A percentile compares a stretch with the other conserved stretches of the same genome.
These are phyloP conservation scores for Gossypium laxum DNA, from an alignment of 441 rosid genomes.

Conservation along the genomic window DNA sequence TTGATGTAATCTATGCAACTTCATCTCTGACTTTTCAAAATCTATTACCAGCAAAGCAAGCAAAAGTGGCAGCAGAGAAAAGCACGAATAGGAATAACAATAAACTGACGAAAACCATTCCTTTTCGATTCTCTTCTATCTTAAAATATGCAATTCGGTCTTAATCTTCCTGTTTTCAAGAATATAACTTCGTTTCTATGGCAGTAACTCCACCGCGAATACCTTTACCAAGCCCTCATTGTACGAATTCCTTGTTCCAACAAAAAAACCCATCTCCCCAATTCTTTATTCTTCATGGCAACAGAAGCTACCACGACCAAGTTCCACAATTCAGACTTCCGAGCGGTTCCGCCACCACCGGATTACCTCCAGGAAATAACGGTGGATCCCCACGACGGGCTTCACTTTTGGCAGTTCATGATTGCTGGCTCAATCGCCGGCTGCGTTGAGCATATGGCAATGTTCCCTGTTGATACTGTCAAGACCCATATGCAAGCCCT, in stretches of 20 bases:
- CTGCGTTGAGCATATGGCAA: constrained; percentile 80
- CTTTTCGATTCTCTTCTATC: neutral
- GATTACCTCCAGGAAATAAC: constrained; percentile 33
- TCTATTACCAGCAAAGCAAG: neutral
- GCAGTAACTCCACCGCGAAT: neutral
- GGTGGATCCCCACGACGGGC: constrained; percentile 48
- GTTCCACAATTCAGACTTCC: constrained; percentile 57
- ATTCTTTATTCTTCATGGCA: constrained; percentile 37
- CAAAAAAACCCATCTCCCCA: neutral
- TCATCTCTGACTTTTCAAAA: neutral
- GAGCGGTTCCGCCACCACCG: constrained; percentile 29
- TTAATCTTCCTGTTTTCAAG: neutral
- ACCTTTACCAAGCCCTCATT: neutral
- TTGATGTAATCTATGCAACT: neutral
- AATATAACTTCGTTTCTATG: neutral
- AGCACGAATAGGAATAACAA: neutral
- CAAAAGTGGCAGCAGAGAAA: neutral
- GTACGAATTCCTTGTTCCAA: neutral
- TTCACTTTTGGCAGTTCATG: constrained; percentile 80
- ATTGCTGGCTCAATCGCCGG: constrained; percentile 86
- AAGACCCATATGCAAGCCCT: constrained; percentile 78
- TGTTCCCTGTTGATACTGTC: constrained; percentile 79
- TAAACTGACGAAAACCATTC: neutral
- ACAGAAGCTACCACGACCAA: constrained; percentile 58
- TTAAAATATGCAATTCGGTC: neutral